Conservation (phyloP, 2,329 filamentous ascomycete species). For the Colletotrichum camelliae region DNA sequence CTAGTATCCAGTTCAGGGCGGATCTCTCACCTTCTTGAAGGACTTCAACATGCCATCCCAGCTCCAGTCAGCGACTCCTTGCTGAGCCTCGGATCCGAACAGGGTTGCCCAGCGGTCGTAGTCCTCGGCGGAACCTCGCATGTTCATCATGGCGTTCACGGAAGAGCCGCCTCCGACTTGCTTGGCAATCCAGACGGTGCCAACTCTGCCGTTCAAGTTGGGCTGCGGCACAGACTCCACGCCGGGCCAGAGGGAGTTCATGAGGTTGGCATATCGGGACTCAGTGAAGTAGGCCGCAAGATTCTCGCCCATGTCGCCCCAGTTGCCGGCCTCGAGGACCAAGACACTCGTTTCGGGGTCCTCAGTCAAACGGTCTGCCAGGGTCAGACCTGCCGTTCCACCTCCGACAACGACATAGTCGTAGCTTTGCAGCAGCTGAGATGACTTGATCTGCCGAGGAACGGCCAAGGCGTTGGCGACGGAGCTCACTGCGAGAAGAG, state of each 20-base stretch:
- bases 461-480: slow-evolving; percentile 1
- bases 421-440: slow-evolving; percentile 19
- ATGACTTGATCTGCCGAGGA: slow-evolving; percentile 2
- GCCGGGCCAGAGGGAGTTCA: background rate
- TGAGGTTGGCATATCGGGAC: background rate
- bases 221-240: slow-evolving; percentile 12
- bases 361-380: slow-evolving; percentile 34
- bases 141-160: slow-evolving; percentile 22
- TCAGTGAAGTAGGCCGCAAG: background rate
- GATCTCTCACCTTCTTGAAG: slow-evolving; percentile 42
- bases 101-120: slow-evolving; percentile 36
- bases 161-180: slow-evolving; percentile 21
- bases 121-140: slow-evolving; percentile 20
- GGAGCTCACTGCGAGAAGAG: background rate
- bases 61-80: slow-evolving; percentile 35
- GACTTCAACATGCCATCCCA: slow-evolving; percentile 44
- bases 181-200: slow-evolving; percentile 2
- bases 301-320: slow-evolving; percentile 8
- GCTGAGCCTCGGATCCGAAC: slow-evolving; percentile 39
- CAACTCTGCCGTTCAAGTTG: background rate
- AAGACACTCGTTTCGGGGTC: slow-evolving; percentile 5
- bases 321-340: slow-evolving; percentile 16
- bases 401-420: slow-evolving; percentile 37
- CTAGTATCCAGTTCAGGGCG: background rate
- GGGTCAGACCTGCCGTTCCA: slow-evolving; percentile 37